phyloP scores from a whole-genome alignment of 805 yeast genomes.

The Naumovozyma dairenensis region DNA sequence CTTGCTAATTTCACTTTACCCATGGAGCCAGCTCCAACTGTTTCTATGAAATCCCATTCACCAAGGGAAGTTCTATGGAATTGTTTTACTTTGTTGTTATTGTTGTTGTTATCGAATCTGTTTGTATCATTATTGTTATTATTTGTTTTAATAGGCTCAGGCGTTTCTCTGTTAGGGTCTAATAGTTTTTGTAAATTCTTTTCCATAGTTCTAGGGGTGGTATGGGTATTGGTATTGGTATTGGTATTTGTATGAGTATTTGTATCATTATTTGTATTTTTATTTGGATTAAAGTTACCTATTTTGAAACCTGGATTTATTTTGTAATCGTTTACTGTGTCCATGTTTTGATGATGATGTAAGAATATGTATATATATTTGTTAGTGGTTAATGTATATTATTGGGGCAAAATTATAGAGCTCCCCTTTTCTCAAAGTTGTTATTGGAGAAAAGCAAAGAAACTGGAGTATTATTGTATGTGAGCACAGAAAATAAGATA shows the following conservation, averaged over 20 bases:
- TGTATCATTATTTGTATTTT: not conserved
- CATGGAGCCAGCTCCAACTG: conserved; percentile 98
- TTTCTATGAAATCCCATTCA: conserved; percentile 92
- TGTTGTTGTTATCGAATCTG: not conserved
- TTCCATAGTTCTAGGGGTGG: not conserved
- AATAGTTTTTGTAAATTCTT: not conserved
- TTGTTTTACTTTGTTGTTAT: conserved; percentile 15
- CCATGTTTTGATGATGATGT: not conserved
- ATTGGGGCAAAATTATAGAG: too few relatives aligned
- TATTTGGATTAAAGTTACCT: not conserved
- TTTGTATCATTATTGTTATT: not conserved
- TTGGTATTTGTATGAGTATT: not conserved
- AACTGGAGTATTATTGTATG: too few relatives aligned
- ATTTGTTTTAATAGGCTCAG: too few relatives aligned
- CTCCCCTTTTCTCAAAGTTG: too few relatives aligned
- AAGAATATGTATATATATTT: not conserved
- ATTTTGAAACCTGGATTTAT: not conserved
- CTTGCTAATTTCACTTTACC: conserved; percentile 94
- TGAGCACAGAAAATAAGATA: too few relatives aligned
- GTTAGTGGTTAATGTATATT: too few relatives aligned
- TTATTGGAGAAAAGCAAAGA: too few relatives aligned
- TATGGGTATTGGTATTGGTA: not conserved
- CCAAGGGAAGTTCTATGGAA: conserved; percentile 86
- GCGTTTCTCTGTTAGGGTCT: too few relatives aligned
- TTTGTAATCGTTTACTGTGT: not conserved